Evolutionary conservation across 345 rosid genomes (phyloP).

Genomic region (Arabidopsis arenosa): DNA sequence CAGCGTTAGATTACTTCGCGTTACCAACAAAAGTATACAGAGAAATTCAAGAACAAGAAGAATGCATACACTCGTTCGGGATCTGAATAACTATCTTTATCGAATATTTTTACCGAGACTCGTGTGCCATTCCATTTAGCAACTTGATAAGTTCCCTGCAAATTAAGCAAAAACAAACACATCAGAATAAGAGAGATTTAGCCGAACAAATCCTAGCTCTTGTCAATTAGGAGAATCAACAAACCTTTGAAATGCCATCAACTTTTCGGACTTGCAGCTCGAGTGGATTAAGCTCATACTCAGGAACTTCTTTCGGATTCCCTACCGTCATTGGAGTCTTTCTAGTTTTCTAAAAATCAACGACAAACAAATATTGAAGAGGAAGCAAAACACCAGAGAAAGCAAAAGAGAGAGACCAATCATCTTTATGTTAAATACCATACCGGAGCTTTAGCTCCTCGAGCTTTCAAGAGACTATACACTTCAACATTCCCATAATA

Average conservation of each 20-base stretch:
- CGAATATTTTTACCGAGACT: conserved; percentile 89
- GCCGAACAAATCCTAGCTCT: neutral
- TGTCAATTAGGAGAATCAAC: conserved; percentile 7
- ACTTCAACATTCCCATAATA: conserved; percentile 84
- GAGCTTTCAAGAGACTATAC: conserved; percentile 80
- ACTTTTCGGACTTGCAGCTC: conserved; percentile 89
- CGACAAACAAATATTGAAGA: conserved; percentile 27
- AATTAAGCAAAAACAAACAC: neutral
- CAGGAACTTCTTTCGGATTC: conserved; percentile 91
- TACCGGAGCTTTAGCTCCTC: conserved; percentile 94
- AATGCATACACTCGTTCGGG: conserved; percentile 71
- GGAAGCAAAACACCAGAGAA: neutral
- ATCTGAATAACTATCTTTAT: conserved; percentile 69
- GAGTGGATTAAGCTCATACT: conserved; percentile 90
- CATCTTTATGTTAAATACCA: neutral
- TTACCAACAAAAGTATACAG: neutral
- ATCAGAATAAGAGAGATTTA: neutral
- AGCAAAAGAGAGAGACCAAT: conserved; percentile 6
- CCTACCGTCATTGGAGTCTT: conserved; percentile 94
- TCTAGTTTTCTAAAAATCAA: conserved; percentile 70
- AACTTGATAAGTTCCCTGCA: conserved; percentile 91
- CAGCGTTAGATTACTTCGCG: conserved; percentile 15
- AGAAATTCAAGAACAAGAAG: conserved; percentile 15
- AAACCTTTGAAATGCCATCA: conserved; percentile 84
- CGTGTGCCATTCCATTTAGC: conserved; percentile 99